phyloP scores from a whole-genome alignment of 2,329 filamentous ascomycete genomes.

The Septoria linicola region DNA sequence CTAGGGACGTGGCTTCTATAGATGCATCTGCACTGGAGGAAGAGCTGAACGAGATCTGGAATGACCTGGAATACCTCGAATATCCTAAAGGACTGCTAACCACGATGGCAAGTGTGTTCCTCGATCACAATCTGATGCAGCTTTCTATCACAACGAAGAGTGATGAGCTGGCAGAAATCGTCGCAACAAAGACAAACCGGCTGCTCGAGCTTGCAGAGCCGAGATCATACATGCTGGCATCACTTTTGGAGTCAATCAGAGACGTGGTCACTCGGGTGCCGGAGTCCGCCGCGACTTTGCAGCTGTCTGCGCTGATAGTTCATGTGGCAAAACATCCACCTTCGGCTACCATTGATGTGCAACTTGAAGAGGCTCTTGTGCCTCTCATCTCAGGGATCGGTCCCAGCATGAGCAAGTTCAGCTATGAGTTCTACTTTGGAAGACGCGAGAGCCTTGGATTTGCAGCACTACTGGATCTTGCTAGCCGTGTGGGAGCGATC shows the following conservation, averaged over 20 bases:
- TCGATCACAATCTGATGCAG: slow-evolving; percentile 35
- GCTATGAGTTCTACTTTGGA: slow-evolving; percentile 48
- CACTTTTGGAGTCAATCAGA: slow-evolving; percentile 32
- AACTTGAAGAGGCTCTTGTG: slow-evolving; percentile 46
- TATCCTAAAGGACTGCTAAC: slow-evolving; percentile 44
- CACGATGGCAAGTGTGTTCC: slow-evolving; percentile 40
- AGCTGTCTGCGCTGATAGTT: slow-evolving; percentile 43
- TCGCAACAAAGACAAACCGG: slow-evolving; percentile 11
- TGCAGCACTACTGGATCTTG: slow-evolving; percentile 47
- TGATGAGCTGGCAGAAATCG: slow-evolving; percentile 8
- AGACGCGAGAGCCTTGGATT: slow-evolving; percentile 45
- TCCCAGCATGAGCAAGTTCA: slow-evolving; percentile 32
- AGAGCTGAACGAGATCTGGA: slow-evolving; percentile 44
- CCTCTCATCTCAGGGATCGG: slow-evolving; percentile 34
- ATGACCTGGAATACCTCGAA: slow-evolving; percentile 50
- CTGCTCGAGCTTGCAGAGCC: slow-evolving; percentile 30
- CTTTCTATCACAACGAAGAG: slow-evolving; percentile 28
- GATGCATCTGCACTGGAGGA: neutral
- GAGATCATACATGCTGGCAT: slow-evolving; percentile 35
- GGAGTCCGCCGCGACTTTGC: slow-evolving; percentile 35
- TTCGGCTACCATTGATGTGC: slow-evolving; percentile 44
- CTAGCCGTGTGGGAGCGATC: slow-evolving; percentile 40
- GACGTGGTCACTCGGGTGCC: slow-evolving; percentile 29
- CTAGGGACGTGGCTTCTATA: neutral
- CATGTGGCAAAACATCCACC: slow-evolving; percentile 45